Evolutionary conservation across 306 rosid species (phyloP).

Genomic region (Ziziphus jujuba): DNA sequence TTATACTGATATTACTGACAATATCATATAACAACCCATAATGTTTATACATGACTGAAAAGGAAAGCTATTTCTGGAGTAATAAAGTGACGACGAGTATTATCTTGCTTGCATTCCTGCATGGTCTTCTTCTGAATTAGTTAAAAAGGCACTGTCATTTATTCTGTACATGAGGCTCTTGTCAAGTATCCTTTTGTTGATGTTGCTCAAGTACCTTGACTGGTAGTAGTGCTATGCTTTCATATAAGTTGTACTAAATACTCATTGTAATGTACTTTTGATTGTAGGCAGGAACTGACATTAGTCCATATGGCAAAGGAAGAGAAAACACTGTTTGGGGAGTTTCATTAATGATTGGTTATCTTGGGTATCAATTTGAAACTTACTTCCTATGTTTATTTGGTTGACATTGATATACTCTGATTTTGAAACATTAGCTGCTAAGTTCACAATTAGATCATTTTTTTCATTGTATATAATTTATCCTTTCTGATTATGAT

Average conservation of each 20-base stretch:
- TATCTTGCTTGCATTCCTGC: neutral
- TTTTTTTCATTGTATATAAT: neutral
- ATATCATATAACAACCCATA: neutral
- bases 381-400: slow-evolving; percentile 25
- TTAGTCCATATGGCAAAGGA: slow-evolving; percentile 77
- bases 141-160: neutral
- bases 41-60: neutral
- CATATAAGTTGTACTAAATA: slow-evolving; percentile 30
- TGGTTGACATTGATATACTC: slow-evolving; percentile 3
- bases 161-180: slow-evolving; percentile 10
- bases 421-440: neutral
- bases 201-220: slow-evolving; percentile 13
- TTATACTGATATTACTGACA: neutral
- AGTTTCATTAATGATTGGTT: slow-evolving; percentile 78
- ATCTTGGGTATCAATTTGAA: slow-evolving; percentile 76
- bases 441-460: neutral
- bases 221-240: slow-evolving; percentile 6
- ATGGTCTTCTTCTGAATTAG: slow-evolving; percentile 1
- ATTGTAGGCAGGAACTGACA: slow-evolving; percentile 80
- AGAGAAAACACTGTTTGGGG: slow-evolving; percentile 99
- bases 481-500: neutral
- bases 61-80: neutral
- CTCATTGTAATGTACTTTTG: slow-evolving; percentile 21
- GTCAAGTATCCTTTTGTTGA: slow-evolving; percentile 20
- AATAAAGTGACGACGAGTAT: neutral